Percentiles rank a stretch among this genome's conserved stretches.
Conservation (phyloP, 148 eudicot genomes). For the Chenopodium berlandieri region DNA sequence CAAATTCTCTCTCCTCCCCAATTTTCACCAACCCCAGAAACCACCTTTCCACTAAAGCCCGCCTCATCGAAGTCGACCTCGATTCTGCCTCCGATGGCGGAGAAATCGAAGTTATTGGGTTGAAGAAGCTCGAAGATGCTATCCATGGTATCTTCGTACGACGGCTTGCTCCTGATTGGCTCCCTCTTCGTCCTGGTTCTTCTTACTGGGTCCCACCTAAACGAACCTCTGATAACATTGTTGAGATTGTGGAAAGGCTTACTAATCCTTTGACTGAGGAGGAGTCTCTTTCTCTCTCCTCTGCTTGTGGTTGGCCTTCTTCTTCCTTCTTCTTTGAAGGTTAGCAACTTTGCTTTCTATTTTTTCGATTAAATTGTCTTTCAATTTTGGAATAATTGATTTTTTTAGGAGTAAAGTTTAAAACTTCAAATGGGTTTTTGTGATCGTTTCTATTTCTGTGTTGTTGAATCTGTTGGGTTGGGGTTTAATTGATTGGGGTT, state of each 20-base stretch:
- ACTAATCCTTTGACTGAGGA: constrained; percentile 45
- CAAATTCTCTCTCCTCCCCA: constrained; percentile 12
- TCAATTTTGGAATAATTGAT: no score
- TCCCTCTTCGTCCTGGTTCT: constrained; percentile 75
- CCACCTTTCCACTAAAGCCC: constrained; percentile 18
- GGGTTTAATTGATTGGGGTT: background rate
- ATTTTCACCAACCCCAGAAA: constrained; percentile 11
- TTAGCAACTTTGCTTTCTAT: background rate
- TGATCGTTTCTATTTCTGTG: background rate
- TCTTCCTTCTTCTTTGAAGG: constrained; percentile 51
- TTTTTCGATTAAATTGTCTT: no score
- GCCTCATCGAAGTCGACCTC: constrained; percentile 21
- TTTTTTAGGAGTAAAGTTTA: background rate
- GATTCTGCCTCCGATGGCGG: constrained; percentile 28
- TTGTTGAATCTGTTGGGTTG: background rate
- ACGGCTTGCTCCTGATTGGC: constrained; percentile 89
- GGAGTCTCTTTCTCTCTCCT: constrained; percentile 41
- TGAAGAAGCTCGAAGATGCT: constrained; percentile 52
- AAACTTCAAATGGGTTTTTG: background rate
- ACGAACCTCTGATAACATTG: constrained; percentile 27
- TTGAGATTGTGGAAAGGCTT: constrained; percentile 48
- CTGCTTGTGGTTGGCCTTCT: constrained; percentile 60
- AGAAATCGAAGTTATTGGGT: constrained; percentile 28
- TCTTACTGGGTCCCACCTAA: constrained; percentile 88
- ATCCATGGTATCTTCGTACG: constrained; percentile 65